Percentiles rank a stretch among this genome's conserved stretches.
phyloP scores from a whole-genome alignment of 2,329 filamentous ascomycete species.

The Rutstroemia sp. region DNA sequence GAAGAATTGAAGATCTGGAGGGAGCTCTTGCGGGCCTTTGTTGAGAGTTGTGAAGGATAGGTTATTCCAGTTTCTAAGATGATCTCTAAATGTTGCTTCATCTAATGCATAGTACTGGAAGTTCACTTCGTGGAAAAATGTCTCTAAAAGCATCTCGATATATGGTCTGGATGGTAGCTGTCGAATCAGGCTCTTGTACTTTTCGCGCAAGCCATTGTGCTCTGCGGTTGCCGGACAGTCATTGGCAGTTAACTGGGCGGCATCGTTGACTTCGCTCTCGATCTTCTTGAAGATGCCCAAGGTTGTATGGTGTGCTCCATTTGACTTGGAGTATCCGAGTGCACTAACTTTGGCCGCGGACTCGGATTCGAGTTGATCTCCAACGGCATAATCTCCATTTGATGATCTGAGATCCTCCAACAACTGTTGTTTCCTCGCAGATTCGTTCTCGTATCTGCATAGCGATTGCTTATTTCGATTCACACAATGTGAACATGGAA shows the following conservation, averaged over 20 bases:
- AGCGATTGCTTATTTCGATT: conserved; percentile 46
- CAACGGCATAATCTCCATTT: conserved; percentile 13
- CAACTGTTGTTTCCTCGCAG: conserved; percentile 26
- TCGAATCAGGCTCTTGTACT: conserved; percentile 51
- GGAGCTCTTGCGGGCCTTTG: conserved; percentile 42
- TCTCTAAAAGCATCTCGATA: conserved; percentile 45
- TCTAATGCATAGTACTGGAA: conserved; percentile 52
- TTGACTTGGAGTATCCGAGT: conserved; percentile 47
- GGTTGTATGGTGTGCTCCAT: conserved; percentile 43
- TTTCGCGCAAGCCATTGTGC: conserved; percentile 41
- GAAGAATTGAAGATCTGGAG: conserved; percentile 46
- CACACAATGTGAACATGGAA: conserved; percentile 53
- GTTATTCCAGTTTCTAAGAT: conserved; percentile 47
- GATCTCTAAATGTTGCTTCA: conserved; percentile 41
- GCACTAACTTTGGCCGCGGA: conserved; percentile 23
- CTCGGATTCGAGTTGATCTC: conserved; percentile 21
- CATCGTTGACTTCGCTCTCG: conserved; percentile 35
- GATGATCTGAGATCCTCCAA: conserved; percentile 20
- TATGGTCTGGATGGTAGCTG: conserved; percentile 48
- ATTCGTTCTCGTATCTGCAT: conserved; percentile 48
- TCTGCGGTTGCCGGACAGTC: conserved; percentile 24
- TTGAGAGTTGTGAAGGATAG: conserved; percentile 45
- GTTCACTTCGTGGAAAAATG: conserved; percentile 52
- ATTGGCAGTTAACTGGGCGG: conserved; percentile 14
- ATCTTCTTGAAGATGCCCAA: conserved; percentile 49